Conservation (phyloP, 1,284 basidiomycete species). For the Ustilago loliicola region DNA sequence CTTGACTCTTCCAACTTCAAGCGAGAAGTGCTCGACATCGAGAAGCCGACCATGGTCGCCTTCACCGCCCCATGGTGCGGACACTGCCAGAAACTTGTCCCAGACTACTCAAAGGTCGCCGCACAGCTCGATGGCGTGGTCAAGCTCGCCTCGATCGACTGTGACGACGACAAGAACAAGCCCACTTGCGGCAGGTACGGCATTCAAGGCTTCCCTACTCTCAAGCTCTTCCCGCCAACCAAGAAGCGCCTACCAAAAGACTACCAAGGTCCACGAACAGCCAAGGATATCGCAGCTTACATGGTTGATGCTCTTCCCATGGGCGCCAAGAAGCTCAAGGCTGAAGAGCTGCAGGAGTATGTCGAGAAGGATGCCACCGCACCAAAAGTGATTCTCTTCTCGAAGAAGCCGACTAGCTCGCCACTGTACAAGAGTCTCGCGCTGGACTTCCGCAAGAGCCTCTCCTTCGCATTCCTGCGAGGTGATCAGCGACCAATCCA, state of each 20-base stretch:
- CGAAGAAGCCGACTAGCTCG: slow-evolving; percentile 61
- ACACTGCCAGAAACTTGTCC: slow-evolving; percentile 87
- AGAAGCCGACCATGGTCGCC: slow-evolving; percentile 71
- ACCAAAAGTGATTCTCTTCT: slow-evolving; percentile 67
- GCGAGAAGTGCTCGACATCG: slow-evolving; percentile 64
- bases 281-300: slow-evolving; percentile 82
- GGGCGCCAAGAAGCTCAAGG: slow-evolving; percentile 76
- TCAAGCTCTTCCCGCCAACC: slow-evolving; percentile 75
- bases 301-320: slow-evolving; percentile 82
- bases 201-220: slow-evolving; percentile 92
- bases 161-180: slow-evolving; percentile 86
- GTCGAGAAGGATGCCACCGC: slow-evolving; percentile 29
- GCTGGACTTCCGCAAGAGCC: slow-evolving; percentile 62
- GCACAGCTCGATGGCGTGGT: slow-evolving; percentile 83
- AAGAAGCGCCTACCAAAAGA: slow-evolving; percentile 77
- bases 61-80: slow-evolving; percentile 72
- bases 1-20: slow-evolving; percentile 58
- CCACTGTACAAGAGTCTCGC: slow-evolving; percentile 68
- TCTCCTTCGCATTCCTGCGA: slow-evolving; percentile 62
- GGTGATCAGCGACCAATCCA: slow-evolving; percentile 58
- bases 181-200: slow-evolving; percentile 83
- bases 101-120: slow-evolving; percentile 87
- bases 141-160: slow-evolving; percentile 90
- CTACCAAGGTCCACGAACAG: slow-evolving; percentile 82
- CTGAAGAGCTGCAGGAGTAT: slow-evolving; percentile 72